Conservation (phyloP, 164 flowering plant species). For the Vitis rupestris region DNA sequence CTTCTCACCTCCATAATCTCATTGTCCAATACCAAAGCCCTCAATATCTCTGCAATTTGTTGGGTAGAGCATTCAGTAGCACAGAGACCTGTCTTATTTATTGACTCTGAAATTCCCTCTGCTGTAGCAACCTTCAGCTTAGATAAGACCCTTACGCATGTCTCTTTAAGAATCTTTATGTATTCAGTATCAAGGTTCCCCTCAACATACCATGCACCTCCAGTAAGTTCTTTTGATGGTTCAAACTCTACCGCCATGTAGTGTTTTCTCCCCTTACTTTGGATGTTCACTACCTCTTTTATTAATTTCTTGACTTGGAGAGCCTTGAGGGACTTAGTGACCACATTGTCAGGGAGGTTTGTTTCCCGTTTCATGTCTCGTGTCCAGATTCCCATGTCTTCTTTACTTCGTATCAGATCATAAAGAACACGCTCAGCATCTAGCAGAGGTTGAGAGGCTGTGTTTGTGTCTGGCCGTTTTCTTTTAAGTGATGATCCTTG, state of each 20-base stretch:
- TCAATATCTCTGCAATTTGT: conserved; percentile 57
- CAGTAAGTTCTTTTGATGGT: conserved; percentile 71
- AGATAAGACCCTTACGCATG: conserved; percentile 31
- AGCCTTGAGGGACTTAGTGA: conserved; percentile 43
- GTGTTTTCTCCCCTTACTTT: conserved; percentile 44
- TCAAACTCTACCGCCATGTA: conserved; percentile 69
- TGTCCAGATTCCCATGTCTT: conserved; percentile 47
- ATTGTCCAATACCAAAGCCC: conserved; percentile 58
- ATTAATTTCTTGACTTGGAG: conserved; percentile 45
- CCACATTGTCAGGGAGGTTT: conserved; percentile 26
- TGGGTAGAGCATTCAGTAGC: conserved; percentile 23
- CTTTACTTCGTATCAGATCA: conserved; percentile 27
- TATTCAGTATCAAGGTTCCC: conserved; percentile 55
- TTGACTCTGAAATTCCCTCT: conserved; percentile 31
- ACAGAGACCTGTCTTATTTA: conserved; percentile 19
- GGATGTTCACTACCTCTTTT: conserved; percentile 55
- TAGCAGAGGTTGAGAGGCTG: background rate
- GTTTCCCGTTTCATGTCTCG: conserved; percentile 36
- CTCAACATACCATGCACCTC: conserved; percentile 72
- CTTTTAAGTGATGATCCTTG: conserved; percentile 26
- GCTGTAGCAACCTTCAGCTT: conserved; percentile 44
- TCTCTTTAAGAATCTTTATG: conserved; percentile 30
- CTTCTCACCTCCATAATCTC: conserved; percentile 58
- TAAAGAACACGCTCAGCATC: conserved; percentile 20
- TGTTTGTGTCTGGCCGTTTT: conserved; percentile 25